Evolutionary conservation across 306 rosid species (phyloP).

Genomic region (Ziziphus jujuba): DNA sequence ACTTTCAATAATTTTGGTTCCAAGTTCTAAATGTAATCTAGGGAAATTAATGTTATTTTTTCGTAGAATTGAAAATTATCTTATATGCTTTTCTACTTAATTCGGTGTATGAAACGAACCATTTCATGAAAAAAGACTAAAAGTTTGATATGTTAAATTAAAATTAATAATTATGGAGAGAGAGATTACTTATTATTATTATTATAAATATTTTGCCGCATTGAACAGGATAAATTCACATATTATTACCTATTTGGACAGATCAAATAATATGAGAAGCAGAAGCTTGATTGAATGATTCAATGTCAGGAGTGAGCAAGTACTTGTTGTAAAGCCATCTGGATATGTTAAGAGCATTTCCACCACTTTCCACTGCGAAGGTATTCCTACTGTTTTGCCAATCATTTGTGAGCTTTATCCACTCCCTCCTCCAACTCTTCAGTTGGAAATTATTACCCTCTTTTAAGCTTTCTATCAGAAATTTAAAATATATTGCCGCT

Average conservation of each 20-base stretch:
- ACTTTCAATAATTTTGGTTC: no score
- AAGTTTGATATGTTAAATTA: no score
- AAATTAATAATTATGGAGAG: no score
- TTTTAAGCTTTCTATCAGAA: conserved; percentile 57
- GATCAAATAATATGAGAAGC: background rate
- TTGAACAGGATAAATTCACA: background rate
- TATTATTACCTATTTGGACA: background rate
- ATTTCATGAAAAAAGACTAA: no score
- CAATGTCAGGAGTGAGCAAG: conserved; percentile 27
- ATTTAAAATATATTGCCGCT: conserved; percentile 80
- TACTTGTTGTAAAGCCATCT: conserved; percentile 59
- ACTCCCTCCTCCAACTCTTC: conserved; percentile 75
- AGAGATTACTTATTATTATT: no score
- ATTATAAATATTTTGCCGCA: no score
- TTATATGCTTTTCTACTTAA: no score
- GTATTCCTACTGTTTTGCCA: conserved; percentile 66
- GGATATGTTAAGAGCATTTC: conserved; percentile 63
- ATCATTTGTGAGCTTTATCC: conserved; percentile 88
- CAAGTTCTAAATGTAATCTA: no score
- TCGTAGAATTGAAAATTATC: no score
- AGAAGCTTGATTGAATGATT: conserved; percentile 23
- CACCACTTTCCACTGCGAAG: conserved; percentile 49
- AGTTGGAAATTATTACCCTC: conserved; percentile 46
- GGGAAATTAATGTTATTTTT: no score
- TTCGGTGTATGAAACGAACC: no score